Evolutionary conservation across 2,329 filamentous ascomycete genomes (phyloP), one percentile per base, ranked within the genome.

Genomic region (Paecilomyces niveus): DNA sequence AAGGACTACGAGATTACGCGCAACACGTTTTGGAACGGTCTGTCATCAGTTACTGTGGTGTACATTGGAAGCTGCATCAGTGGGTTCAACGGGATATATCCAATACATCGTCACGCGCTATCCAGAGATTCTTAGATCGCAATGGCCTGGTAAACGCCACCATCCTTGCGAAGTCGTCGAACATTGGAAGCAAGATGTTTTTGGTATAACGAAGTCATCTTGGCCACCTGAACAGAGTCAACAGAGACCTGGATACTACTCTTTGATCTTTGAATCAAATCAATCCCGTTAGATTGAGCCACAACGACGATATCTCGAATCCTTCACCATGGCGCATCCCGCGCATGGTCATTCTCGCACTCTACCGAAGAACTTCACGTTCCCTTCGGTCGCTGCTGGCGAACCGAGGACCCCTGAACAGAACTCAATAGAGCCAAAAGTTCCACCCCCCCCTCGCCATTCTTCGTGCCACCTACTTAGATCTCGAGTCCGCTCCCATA

Each of bases 341-440:
- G 73, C 70, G 60, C 65, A 67, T 56, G 72, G 70, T 21, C 68
- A 78, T 56, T 79, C 77, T 59, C 76, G 75, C 57, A 79, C 77
- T 24, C 65, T 79, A 26, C 77, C 77, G 29, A 78, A 78, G 62
- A 77, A 78, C 65, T 79, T 79, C 65, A 77, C 74, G 10, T 76
- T 76, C 54, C 68, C 74, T 55, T 71, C 72, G 54, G 56, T 65
- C 53, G 64, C 65, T 54, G 64, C 65, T 50, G 69, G 70, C 32
- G 70, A 70, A 57, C 77, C 77, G 24, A 76, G 66, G 62, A 79
- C 77, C 15, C 77, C 77, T 59, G 72, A 78, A 61, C 76, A 73
- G 59, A 67, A 72, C 15, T 70, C 71, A 11, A 64, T 68, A 35
- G 69, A 74, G 57, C 67, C 75, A 31, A 72, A 75, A 55, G 68